phyloP scores from a whole-genome alignment of 192 early-diverging fungal species.

The Coemansia sp. region DNA sequence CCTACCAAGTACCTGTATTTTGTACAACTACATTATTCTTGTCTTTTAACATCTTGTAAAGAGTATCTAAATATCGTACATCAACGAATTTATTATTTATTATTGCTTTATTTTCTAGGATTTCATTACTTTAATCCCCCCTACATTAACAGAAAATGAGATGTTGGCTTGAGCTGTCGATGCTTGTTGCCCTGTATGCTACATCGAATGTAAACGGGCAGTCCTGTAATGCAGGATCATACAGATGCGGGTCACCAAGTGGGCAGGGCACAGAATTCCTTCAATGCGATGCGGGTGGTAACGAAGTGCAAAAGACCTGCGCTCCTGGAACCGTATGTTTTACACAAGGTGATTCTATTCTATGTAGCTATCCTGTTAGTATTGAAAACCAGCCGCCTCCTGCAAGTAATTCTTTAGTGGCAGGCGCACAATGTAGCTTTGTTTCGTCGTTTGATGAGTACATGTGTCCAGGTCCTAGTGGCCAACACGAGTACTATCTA shows the following conservation, averaged over 20 bases:
- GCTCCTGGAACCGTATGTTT: constrained; percentile 49
- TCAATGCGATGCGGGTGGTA: constrained; percentile 35
- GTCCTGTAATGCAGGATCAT: constrained; percentile 34
- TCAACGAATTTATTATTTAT: not conserved
- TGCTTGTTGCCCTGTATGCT: not conserved
- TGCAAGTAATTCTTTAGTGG: constrained; percentile 12
- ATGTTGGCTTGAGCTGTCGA: constrained; percentile 3
- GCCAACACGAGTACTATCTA: constrained; percentile 35
- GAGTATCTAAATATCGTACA: not conserved
- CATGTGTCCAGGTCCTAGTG: constrained; percentile 41
- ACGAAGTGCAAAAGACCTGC: constrained; percentile 34
- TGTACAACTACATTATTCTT: not conserved
- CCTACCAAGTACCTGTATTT: not conserved
- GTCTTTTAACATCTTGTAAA: no score
- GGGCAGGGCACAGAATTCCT: constrained; percentile 33
- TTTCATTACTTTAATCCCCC: no score
- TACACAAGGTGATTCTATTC: constrained; percentile 38
- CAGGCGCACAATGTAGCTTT: constrained; percentile 34
- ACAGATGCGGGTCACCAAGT: constrained; percentile 31
- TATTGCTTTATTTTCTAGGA: no score
- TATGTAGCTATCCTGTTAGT: constrained; percentile 37
- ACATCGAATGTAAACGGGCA: constrained; percentile 1
- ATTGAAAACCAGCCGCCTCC: constrained; percentile 22
- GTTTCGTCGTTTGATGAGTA: constrained; percentile 42
- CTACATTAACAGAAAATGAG: constrained; percentile 7